phyloP scores from a whole-genome alignment of 1,139 yeast genomes.

The Magnusiomyces ingens region DNA sequence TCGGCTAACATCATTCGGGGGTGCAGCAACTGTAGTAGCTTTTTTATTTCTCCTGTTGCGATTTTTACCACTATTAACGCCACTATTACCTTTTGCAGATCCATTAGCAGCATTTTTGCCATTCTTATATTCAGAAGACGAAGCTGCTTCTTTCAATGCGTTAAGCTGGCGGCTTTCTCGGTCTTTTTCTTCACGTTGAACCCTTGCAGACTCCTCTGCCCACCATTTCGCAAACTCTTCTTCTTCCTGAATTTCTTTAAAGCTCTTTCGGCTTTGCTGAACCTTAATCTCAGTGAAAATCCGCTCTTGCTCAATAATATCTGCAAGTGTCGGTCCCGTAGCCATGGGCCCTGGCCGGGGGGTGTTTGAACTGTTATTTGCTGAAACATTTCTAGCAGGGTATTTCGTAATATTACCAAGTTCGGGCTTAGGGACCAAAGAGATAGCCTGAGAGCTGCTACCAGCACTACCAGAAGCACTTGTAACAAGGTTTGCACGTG shows the following conservation, averaged over 20 bases:
- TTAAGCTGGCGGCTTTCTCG: neutral
- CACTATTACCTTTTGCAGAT: neutral
- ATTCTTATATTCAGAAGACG: neutral
- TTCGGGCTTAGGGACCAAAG: neutral
- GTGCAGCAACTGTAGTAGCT: neutral
- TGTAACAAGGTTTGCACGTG: neutral
- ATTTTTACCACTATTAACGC: too few relatives aligned
- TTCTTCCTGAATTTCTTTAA: conserved; percentile 69
- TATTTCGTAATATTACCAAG: neutral
- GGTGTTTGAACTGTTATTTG: too few relatives aligned
- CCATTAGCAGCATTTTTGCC: neutral
- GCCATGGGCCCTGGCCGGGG: conserved; percentile 7
- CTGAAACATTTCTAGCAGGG: too few relatives aligned
- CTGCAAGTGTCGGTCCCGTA: conserved; percentile 20
- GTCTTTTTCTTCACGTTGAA: conserved; percentile 35
- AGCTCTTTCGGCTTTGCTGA: conserved; percentile 36
- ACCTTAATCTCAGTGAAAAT: conserved; percentile 38
- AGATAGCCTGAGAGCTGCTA: neutral
- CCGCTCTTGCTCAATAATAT: conserved; percentile 45
- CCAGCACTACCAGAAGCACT: neutral
- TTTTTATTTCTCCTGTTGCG: neutral
- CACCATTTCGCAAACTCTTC: conserved; percentile 81
- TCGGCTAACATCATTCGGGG: neutral
- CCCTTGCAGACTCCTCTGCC: conserved; percentile 60
- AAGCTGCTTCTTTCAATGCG: neutral